Base-by-base conservation (phyloP, 805 yeast genomes). In the Dipodascus albidus region DNA sequence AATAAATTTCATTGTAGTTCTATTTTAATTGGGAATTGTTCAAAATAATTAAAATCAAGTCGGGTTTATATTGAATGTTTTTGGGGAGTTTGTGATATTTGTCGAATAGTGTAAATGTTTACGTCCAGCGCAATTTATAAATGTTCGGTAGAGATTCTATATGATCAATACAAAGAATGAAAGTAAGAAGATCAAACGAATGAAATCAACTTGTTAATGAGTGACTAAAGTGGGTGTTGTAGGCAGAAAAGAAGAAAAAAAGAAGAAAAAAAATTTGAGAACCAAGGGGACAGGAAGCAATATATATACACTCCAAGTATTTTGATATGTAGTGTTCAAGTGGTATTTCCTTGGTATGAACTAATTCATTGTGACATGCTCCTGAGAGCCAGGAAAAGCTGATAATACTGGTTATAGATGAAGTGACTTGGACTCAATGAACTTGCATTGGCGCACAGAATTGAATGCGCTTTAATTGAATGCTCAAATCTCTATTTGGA, bases 1-100 rank as follows among this genome's bases (percentile, higher is more conserved):
- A 31, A 51, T 21, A 23, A 49, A 49, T 50, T 52, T 52, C 54
- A 52, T 52, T 21, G 19, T 51, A 20, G 23, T 19, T n/a, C 33
- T 27, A 27, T 27, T 6, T 27, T 27, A 27, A 27, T n/a, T n/a
- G n/a, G n/a, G n/a, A n/a, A n/a, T n/a, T n/a, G n/a, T n/a, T n/a
- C n/a, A n/a, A n/a, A n/a, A n/a, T n/a, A n/a, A n/a, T n/a, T n/a
- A n/a, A n/a, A n/a, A n/a, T n/a, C n/a, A n/a, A n/a, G n/a, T n/a
- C n/a, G n/a, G n/a, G n/a, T n/a, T n/a, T n/a, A n/a, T n/a, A n/a
- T n/a, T n/a, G n/a, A n/a, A n/a, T n/a, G n/a, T n/a, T n/a, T n/a
- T n/a, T n/a, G n/a, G n/a, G n/a, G n/a, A n/a, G n/a, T n/a, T n/a
- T n/a, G n/a, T n/a, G n/a, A n/a, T n/a, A n/a, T n/a, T n/a, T n/a